Evolutionary conservation across 129 eudicot genomes (phyloP).

Genomic region (Dittrichia graveolens): DNA sequence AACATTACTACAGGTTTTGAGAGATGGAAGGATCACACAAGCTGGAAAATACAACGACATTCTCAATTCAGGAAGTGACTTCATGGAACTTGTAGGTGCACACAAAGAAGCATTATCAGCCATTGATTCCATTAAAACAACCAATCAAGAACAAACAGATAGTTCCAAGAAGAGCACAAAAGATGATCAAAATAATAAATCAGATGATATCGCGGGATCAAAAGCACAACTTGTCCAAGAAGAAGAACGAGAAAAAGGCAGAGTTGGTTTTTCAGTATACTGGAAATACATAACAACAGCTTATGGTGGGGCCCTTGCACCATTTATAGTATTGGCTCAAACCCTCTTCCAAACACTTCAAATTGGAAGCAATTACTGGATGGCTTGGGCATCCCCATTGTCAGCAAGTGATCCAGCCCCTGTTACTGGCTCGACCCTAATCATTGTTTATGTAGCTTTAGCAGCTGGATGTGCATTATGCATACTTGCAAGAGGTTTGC

Average conservation of each 20-base stretch:
- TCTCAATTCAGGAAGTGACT: slow-evolving; percentile 31
- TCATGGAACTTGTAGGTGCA: slow-evolving; percentile 41
- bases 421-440: slow-evolving; percentile 55
- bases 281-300: slow-evolving; percentile 53
- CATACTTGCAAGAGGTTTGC: slow-evolving; percentile 56
- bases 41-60: slow-evolving; percentile 39
- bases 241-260: slow-evolving; percentile 43
- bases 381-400: slow-evolving; percentile 96
- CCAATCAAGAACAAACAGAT: not conserved
- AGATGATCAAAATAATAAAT: slow-evolving; percentile 19
- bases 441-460: slow-evolving; percentile 71
- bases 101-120: slow-evolving; percentile 44
- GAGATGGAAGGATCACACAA: slow-evolving; percentile 43
- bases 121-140: slow-evolving; percentile 20
- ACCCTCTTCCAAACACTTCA: slow-evolving; percentile 51
- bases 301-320: slow-evolving; percentile 49
- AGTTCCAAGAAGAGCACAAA: slow-evolving; percentile 18
- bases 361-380: slow-evolving; percentile 91
- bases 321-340: slow-evolving; percentile 44
- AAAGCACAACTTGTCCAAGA: slow-evolving; percentile 44
- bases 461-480: slow-evolving; percentile 77
- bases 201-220: slow-evolving; percentile 20
- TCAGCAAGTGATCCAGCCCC: slow-evolving; percentile 57
- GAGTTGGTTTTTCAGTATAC: slow-evolving; percentile 42
- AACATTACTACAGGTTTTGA: slow-evolving; percentile 29